Evolutionary conservation across 1,284 basidiomycete genomes (phyloP), one percentile per base, ranked within the genome.

Genomic region (Leucoagaricus sp.): DNA sequence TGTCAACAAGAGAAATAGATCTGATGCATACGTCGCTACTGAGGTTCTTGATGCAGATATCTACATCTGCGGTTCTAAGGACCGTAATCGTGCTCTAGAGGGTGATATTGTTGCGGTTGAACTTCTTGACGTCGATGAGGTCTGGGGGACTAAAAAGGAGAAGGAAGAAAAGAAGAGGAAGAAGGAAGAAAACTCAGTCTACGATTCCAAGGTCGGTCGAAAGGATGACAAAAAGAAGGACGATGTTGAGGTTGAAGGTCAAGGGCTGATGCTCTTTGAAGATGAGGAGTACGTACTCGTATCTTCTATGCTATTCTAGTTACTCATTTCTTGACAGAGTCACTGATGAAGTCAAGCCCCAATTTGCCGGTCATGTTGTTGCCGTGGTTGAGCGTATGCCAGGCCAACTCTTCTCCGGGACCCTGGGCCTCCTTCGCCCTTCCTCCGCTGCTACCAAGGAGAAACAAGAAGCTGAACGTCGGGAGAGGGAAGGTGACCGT

Each of bases 101-200:
- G 97, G 97, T 38, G 97, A 99, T 70, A 95, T 99, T 58, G 97
- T 99, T 58, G 97, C 97, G 25, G 94, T 99, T 36, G 97, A 99
- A 73, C 84, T 99, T 44, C 84, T 99, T 58, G 96, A 99, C 64
- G 96, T 96, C 23, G 94, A 97, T 67, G 95, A 97, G 74, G 96
- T 99, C 7, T 98, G 97, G 97, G 89, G 90, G 19, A 97, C 96
- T 13, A 99, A 99, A 82, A 98, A 98, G 78, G 97, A 99, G 78
- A 99, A 99, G 78, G 96, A 99, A 72, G 97, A 99, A 79, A 99
- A 99, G 86, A 98, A 98, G 81, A 84, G 94, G 68, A 97, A 97
- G 76, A 99, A 99, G 84, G 97, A 99, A 76, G 97, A 99, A 76
- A 96, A 96, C 68, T 88, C 93, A 17, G 91, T 92, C 0, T 97